Evolutionary conservation across 768 basidiomycete genomes (phyloP).

Genomic region (Pisolithus sp.): DNA sequence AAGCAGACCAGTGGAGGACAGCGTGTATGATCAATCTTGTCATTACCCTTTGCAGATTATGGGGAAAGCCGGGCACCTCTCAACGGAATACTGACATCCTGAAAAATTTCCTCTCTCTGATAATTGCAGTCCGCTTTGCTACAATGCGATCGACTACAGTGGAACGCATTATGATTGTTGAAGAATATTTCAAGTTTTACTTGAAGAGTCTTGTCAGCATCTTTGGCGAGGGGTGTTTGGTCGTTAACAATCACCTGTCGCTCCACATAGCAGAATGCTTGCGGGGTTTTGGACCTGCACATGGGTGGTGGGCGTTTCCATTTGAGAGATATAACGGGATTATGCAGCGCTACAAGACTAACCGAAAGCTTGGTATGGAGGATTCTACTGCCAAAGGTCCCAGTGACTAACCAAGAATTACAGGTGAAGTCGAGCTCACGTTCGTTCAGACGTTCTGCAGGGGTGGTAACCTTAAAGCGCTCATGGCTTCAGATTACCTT

Average conservation of each 20-base stretch:
- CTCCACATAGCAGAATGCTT: conserved; percentile 32
- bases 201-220: background rate
- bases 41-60: conserved; percentile 25
- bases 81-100: background rate
- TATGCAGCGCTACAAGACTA: conserved; percentile 25
- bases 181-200: background rate
- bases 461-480: too few relatives aligned
- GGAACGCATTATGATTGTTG: background rate
- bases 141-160: background rate
- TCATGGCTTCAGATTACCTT: too few relatives aligned
- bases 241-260: conserved; percentile 32
- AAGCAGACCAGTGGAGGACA: conserved; percentile 22
- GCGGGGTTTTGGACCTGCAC: conserved; percentile 20
- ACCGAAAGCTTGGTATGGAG: conserved; percentile 3
- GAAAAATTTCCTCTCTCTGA: background rate
- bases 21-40: conserved; percentile 20
- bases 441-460: too few relatives aligned
- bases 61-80: conserved; percentile 10
- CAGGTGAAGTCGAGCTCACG: too few relatives aligned
- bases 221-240: background rate
- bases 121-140: background rate
- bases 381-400: too few relatives aligned
- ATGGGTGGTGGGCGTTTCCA: conserved; percentile 21
- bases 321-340: conserved; percentile 29
- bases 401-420: too few relatives aligned